These are phyloP conservation scores for Scolecobasidium constrictum DNA, from an alignment of 2,329 filamentous ascomycete genomes.

Conservation along the genomic window DNA sequence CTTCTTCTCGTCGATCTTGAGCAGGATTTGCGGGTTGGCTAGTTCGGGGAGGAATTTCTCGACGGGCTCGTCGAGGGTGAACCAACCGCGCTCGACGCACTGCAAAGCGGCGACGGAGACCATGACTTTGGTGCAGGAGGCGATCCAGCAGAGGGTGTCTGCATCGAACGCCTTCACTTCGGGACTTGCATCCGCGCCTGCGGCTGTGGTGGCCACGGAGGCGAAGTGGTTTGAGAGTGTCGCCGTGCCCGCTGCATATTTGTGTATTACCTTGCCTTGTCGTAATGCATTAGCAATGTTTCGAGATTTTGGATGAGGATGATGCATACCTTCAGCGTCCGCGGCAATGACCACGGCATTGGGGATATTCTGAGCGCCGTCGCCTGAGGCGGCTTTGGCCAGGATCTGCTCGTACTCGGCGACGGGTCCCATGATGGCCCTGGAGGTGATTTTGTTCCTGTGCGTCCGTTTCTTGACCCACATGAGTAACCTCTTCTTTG, in stretches of 20 bases:
- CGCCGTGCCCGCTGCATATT: constrained; percentile 1
- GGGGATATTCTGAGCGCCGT: constrained; percentile 1
- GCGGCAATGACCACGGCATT: constrained; percentile 5
- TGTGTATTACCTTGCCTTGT: constrained; percentile 3
- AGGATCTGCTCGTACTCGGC: constrained; percentile 5
- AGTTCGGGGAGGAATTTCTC: constrained; percentile 9
- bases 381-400: not conserved
- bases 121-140: constrained; percentile 9
- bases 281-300: no score
- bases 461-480: not conserved
- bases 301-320: no score
- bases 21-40: constrained; percentile 1
- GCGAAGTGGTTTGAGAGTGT: not conserved
- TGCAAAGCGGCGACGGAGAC: constrained; percentile 7
- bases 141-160: constrained; percentile 8
- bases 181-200: not conserved
- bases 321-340: not conserved
- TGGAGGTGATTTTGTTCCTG: not conserved
- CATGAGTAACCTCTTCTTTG: no score
- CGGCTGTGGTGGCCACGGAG: not conserved
- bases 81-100: constrained; percentile 8
- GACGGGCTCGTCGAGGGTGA: constrained; percentile 7
- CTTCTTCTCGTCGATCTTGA: constrained; percentile 6
- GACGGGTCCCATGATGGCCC: constrained; percentile 1
- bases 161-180: not conserved